Conservation (phyloP, 2,329 filamentous ascomycete genomes). For the Calonectria pseudoreteaudii region DNA sequence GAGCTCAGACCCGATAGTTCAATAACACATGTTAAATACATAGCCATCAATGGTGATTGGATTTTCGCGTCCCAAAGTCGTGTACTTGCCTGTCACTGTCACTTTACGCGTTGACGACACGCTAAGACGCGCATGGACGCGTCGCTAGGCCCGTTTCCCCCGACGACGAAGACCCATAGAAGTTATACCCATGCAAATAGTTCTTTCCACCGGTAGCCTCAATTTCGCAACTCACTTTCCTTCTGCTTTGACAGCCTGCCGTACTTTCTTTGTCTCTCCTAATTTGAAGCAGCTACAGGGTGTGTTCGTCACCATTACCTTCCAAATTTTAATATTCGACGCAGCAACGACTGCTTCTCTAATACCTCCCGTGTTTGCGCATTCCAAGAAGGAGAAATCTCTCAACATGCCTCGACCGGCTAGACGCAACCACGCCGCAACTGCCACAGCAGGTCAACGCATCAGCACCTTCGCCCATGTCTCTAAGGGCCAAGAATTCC, state of each 20-base stretch:
- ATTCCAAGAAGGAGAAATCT: conserved; percentile 4
- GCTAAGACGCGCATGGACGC: conserved; percentile 19
- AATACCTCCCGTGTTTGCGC: conserved; percentile 8
- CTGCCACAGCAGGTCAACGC: conserved; percentile 36
- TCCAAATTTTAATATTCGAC: background rate
- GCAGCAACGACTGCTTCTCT: conserved; percentile 10
- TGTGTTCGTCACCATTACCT: background rate
- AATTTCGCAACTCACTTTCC: conserved; percentile 15
- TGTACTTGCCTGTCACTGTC: background rate
- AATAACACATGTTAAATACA: background rate
- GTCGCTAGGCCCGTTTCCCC: conserved; percentile 27
- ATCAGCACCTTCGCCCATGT: conserved; percentile 61
- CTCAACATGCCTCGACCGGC: conserved; percentile 41
- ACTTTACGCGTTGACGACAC: conserved; percentile 23
- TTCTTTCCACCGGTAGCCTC: conserved; percentile 17
- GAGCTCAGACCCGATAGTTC: background rate
- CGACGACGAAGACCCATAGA: conserved; percentile 20
- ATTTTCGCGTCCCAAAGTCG: conserved; percentile 5
- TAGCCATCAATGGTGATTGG: background rate
- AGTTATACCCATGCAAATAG: conserved; percentile 9
- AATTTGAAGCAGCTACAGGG: background rate
- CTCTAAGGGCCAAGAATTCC: conserved; percentile 54
- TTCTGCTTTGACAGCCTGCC: background rate
- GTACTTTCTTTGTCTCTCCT: conserved; percentile 7
- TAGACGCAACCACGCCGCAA: conserved; percentile 38